These are phyloP conservation scores for Syzygium jambos DNA, from an alignment of 345 rosid genomes.

Conservation along the genomic window DNA sequence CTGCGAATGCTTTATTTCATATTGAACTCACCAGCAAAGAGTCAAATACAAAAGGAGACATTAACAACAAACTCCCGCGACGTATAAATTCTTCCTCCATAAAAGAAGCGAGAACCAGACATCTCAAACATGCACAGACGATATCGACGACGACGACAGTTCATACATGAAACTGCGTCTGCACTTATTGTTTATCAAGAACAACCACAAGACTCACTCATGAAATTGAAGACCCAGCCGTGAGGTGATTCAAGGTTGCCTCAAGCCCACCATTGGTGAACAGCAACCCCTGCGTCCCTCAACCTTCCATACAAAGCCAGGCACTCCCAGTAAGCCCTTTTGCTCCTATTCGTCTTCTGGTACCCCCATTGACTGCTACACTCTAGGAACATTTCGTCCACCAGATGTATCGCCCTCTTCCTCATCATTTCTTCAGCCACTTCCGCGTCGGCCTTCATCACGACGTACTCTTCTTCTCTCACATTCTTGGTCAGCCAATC, in stretches of 20 bases:
- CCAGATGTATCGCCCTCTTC: constrained; percentile 11
- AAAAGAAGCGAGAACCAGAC: background rate
- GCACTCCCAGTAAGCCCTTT: constrained; percentile 48
- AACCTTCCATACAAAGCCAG: constrained; percentile 34
- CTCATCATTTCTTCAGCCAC: constrained; percentile 24
- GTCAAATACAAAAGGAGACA: background rate
- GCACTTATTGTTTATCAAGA: background rate
- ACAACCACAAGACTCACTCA: background rate
- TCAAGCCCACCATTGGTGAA: constrained; percentile 44
- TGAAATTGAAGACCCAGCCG: background rate
- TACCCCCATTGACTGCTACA: constrained; percentile 27
- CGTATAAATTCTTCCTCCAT: background rate
- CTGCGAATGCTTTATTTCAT: background rate
- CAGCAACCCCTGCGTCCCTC: constrained; percentile 32
- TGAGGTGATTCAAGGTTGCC: background rate
- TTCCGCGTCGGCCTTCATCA: constrained; percentile 40
- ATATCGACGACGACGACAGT: background rate
- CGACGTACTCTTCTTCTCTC: constrained; percentile 31
- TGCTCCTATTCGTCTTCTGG: constrained; percentile 8
- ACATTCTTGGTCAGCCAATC: constrained; percentile 25
- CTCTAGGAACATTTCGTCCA: constrained; percentile 36
- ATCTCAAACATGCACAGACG: background rate
- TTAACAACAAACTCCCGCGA: background rate
- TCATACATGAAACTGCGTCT: background rate
- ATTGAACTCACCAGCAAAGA: background rate